Evolutionary conservation across 768 basidiomycete genomes (phyloP), one percentile per base, ranked within the genome.

Genomic region (Amanita subjunquillea): DNA sequence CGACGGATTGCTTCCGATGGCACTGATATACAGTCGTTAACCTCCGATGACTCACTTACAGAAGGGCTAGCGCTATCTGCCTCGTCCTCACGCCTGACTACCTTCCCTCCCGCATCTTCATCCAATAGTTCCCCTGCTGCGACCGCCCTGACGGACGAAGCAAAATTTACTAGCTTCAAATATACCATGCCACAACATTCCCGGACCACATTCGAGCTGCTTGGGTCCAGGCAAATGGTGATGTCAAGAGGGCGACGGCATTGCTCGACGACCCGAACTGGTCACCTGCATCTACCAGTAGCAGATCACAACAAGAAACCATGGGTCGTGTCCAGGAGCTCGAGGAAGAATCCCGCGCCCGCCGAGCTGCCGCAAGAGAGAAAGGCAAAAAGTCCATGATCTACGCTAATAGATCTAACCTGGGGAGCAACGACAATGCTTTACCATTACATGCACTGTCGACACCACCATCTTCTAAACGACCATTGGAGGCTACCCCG

Each of bases 381-480:
- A 83, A 87, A 65, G 86, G 82, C 20, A 89, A 85, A 65, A 84
- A 79, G 60, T 90, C 88, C n/a, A 75, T 81, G 64, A 91, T 91
- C 47, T 90, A 90, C 58, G 82, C 83, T 39, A 85, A 83, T 57
- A 77, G 85, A 52, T 65, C 73, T 37, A 66, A 68, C 27, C 68
- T 83, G 34, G 78, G 78, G 51, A 67, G 65, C 46, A 77, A 34
- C 34, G 34, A 68, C 50, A 68, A 10, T 12, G 32, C 10, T 32
- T 32, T 32, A 12, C 32, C 30, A 30, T 2, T 68, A 25, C 34
- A 46, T 22, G 47, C 57, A 4, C 54, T 58, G 36, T 57, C 67
- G 27, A 64, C 75, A 13, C 70, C 76, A 1, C 73, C 78, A 36
- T 65, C 71, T 1, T 60, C 62, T n/a, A 75, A 71, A 37, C 64